Conservation (phyloP, 129 eudicot species). For the Centaurea solstitialis region DNA sequence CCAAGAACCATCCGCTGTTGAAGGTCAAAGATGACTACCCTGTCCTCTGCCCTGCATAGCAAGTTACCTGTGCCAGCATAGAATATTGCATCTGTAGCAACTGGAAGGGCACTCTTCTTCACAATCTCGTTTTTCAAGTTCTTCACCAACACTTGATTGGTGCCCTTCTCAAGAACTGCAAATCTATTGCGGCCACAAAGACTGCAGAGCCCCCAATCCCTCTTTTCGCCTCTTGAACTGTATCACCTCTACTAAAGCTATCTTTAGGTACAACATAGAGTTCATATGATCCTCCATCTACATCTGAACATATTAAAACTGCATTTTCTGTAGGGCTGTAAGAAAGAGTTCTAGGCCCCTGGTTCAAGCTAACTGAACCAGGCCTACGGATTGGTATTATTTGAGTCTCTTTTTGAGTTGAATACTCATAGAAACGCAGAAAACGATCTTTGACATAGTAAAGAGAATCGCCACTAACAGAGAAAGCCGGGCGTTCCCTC, state of each 20-base stretch:
- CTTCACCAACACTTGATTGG: constrained; percentile 51
- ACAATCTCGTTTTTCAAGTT: constrained; percentile 54
- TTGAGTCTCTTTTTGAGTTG: constrained; percentile 52
- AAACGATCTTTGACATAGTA: constrained; percentile 54
- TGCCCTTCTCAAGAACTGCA: constrained; percentile 60
- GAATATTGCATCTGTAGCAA: constrained; percentile 53
- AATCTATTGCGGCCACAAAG: constrained; percentile 55
- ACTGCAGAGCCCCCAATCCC: constrained; percentile 58
- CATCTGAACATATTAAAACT: constrained; percentile 47
- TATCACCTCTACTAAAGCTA: constrained; percentile 46
- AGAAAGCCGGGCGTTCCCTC: constrained; percentile 59
- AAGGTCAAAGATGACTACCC: constrained; percentile 53
- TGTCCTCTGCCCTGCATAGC: constrained; percentile 60
- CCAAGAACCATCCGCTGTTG: constrained; percentile 52
- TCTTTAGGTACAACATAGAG: constrained; percentile 51
- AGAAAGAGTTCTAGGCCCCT: constrained; percentile 47
- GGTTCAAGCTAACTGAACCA: constrained; percentile 51
- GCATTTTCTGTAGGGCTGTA: constrained; percentile 60
- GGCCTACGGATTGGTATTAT: constrained; percentile 55
- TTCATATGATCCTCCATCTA: constrained; percentile 56
- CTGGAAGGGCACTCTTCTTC: constrained; percentile 46
- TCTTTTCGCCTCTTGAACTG: constrained; percentile 51
- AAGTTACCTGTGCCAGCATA: constrained; percentile 59
- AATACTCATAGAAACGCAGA: constrained; percentile 49
- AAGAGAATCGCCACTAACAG: constrained; percentile 45